Conservation (phyloP, 164 flowering plant genomes). For the Houttuynia cordata region DNA sequence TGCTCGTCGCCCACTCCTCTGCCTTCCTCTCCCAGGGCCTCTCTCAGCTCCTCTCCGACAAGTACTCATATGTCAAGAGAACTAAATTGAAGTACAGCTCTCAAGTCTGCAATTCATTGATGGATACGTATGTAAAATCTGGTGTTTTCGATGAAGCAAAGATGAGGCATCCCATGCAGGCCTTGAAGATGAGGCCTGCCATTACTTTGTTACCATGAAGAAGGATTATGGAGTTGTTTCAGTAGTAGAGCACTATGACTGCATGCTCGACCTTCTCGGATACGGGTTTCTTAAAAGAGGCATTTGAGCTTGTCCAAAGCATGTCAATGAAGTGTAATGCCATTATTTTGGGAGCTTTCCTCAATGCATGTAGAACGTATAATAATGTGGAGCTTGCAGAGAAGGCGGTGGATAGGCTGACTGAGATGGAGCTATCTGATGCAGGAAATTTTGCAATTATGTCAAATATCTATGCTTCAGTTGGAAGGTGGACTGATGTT, state of each 20-base stretch:
- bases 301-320: constrained; percentile 13
- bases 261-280: constrained; percentile 25
- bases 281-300: constrained; percentile 16
- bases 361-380: constrained; percentile 23
- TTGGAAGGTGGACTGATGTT: constrained; percentile 52
- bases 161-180: constrained; percentile 40
- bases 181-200: constrained; percentile 13
- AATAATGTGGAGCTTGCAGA: constrained; percentile 46
- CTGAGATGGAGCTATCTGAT: constrained; percentile 33
- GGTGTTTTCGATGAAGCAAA: constrained; percentile 44
- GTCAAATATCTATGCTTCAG: constrained; percentile 64
- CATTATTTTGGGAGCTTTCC: constrained; percentile 57
- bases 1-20: constrained; percentile 77
- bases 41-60: constrained; percentile 75
- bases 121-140: constrained; percentile 86
- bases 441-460: constrained; percentile 43
- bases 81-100: constrained; percentile 20
- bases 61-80: constrained; percentile 45
- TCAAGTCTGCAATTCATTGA: constrained; percentile 47
- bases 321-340: constrained; percentile 27
- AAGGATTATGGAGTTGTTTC: constrained; percentile 24
- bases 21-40: constrained; percentile 75
- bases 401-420: constrained; percentile 31
- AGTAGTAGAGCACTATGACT: constrained; percentile 21
- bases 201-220: constrained; percentile 15